Evolutionary conservation across 257 asterid genomes (phyloP).

Genomic region (Scutellaria barbata): DNA sequence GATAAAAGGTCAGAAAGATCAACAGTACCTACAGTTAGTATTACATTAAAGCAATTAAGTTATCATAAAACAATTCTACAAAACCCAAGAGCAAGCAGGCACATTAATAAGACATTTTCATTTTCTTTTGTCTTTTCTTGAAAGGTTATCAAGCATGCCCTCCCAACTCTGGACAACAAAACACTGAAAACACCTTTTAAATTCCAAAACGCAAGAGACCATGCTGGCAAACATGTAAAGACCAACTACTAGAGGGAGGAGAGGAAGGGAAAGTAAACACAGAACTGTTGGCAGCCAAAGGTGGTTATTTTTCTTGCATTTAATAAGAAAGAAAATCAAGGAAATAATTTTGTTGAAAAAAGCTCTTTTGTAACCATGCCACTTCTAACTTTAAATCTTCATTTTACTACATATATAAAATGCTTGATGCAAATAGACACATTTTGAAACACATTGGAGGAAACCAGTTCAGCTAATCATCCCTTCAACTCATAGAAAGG

Average conservation of each 20-base stretch:
- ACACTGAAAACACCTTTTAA: not conserved
- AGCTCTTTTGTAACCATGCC: not conserved
- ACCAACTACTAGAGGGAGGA: not conserved
- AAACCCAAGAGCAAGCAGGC: slow-evolving; percentile 20
- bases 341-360: not conserved
- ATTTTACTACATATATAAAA: not conserved
- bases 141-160: not conserved
- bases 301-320: not conserved
- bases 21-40: slow-evolving; percentile 51
- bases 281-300: not conserved
- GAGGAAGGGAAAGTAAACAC: not conserved
- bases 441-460: slow-evolving; percentile 12
- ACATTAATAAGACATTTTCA: slow-evolving; percentile 9
- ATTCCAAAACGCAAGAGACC: not conserved
- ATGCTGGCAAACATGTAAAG: not conserved
- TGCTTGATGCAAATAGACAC: slow-evolving; percentile 5
- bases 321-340: not conserved
- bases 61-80: slow-evolving; percentile 3
- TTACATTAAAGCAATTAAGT: slow-evolving; percentile 27
- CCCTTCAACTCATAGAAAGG: not conserved
- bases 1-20: slow-evolving; percentile 68
- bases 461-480: not conserved
- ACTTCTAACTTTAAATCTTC: not conserved
- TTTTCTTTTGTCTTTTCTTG: slow-evolving; percentile 10
- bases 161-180: not conserved